Conservation (phyloP, 169 alveolate species). For the Fabrea salina region DNA sequence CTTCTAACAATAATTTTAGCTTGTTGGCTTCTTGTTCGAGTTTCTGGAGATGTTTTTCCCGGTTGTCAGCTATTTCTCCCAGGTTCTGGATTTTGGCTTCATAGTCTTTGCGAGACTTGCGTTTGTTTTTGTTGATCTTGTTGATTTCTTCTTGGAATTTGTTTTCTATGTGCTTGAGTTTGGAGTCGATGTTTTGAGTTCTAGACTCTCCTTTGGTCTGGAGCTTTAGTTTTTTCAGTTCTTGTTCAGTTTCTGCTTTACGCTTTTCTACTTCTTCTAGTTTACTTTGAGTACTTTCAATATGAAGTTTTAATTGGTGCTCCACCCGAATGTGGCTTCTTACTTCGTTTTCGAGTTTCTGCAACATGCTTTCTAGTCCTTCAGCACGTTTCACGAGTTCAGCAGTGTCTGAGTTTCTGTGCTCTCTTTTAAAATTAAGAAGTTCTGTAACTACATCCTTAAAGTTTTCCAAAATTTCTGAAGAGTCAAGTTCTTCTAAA, state of each 20-base stretch:
- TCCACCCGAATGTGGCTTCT: constrained; percentile 13
- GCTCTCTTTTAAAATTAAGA: neutral
- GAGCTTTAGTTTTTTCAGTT: neutral
- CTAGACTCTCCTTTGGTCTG: no score
- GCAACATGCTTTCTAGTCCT: neutral
- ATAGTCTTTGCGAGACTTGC: neutral
- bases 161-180: no score
- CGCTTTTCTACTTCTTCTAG: neutral
- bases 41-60: neutral
- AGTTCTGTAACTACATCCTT: neutral
- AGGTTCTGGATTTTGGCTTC: neutral
- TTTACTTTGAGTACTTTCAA: neutral
- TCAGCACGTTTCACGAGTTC: neutral
- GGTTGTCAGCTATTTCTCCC: neutral
- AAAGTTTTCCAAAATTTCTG: neutral
- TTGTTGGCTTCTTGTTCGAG: neutral
- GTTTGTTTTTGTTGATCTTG: no score
- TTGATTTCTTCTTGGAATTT: no score
- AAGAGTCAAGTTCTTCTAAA: neutral
- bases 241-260: neutral
- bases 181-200: no score
- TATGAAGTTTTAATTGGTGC: neutral
- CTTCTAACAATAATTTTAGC: neutral
- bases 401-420: neutral
- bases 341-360: constrained; percentile 4